A percentile compares a stretch with the other conserved stretches of the same genome.
Conservation (phyloP, 1,284 basidiomycete species). For the Sphagnurus paluster region DNA sequence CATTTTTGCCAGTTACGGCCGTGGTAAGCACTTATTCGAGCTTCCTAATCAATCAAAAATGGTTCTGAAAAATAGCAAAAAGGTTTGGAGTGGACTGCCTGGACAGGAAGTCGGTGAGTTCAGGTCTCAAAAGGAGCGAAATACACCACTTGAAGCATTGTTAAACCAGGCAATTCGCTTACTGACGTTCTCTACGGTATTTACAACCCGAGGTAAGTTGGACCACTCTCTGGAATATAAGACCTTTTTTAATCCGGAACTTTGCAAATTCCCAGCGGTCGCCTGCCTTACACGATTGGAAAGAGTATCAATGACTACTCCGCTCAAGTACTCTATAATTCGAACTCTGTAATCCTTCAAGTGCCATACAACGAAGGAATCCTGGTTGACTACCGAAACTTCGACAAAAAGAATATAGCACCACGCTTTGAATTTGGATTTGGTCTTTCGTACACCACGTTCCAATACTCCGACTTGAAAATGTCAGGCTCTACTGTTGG, state of each 20-base stretch:
- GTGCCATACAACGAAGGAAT: slow-evolving; percentile 53
- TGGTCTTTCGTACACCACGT: slow-evolving; percentile 70
- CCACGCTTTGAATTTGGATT: slow-evolving; percentile 72
- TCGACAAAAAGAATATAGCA: slow-evolving; percentile 54
- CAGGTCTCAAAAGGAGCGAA: neutral
- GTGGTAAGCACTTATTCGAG: slow-evolving; percentile 43
- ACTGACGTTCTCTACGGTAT: slow-evolving; percentile 62
- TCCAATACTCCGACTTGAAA: slow-evolving; percentile 49
- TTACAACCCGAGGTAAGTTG: slow-evolving; percentile 60
- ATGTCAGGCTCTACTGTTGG: slow-evolving; percentile 41
- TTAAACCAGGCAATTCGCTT: slow-evolving; percentile 50
- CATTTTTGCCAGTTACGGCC: slow-evolving; percentile 42
- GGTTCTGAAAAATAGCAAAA: neutral
- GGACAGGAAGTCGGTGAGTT: slow-evolving; percentile 67
- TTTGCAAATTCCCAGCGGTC: slow-evolving; percentile 37
- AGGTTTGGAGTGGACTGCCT: slow-evolving; percentile 59
- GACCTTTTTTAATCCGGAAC: slow-evolving; percentile 14
- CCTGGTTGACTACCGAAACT: slow-evolving; percentile 67
- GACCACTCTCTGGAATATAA: neutral
- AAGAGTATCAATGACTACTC: slow-evolving; percentile 58
- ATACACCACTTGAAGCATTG: neutral
- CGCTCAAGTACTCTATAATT: slow-evolving; percentile 41
- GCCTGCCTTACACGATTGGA: slow-evolving; percentile 64
- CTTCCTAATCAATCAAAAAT: neutral
- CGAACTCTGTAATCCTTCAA: slow-evolving; percentile 29